These are phyloP conservation scores for Eucalyptus sp. DNA, from an alignment of 345 rosid species.

Conservation along the genomic window DNA sequence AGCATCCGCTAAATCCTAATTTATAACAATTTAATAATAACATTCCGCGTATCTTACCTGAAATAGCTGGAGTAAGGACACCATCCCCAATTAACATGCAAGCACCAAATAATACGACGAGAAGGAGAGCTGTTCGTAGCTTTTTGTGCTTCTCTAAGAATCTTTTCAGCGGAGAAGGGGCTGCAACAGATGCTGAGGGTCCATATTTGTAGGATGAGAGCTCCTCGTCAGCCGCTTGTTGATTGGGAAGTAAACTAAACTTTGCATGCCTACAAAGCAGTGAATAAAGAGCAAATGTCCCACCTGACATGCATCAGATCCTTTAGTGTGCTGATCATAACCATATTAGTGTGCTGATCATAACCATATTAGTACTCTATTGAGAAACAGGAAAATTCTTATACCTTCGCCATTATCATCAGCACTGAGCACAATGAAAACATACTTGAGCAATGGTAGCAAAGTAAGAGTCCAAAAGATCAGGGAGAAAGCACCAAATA, in stretches of 20 bases:
- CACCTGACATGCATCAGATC: constrained; percentile 40
- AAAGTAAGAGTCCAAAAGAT: constrained; percentile 87
- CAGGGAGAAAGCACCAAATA: constrained; percentile 80
- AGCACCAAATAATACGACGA: constrained; percentile 74
- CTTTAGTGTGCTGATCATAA: background rate
- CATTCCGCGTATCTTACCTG: constrained; percentile 28
- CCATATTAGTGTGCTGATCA: background rate
- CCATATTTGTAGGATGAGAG: constrained; percentile 72
- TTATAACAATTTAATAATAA: background rate
- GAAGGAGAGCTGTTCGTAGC: constrained; percentile 55
- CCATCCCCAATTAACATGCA: constrained; percentile 93
- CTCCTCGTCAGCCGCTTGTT: constrained; percentile 97
- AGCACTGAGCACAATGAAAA: constrained; percentile 49
- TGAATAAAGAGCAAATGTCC: constrained; percentile 85
- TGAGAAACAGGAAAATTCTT: background rate
- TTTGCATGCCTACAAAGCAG: constrained; percentile 84
- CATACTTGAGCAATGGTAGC: constrained; percentile 67
- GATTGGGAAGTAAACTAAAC: constrained; percentile 86
- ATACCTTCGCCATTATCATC: constrained; percentile 83
- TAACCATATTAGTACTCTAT: background rate
- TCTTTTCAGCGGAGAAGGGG: constrained; percentile 48
- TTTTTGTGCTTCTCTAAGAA: constrained; percentile 72
- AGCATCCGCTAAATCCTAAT: background rate
- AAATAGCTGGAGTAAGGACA: constrained; percentile 80
- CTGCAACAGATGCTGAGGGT: constrained; percentile 20